These are phyloP conservation scores for Sutorius australiensis DNA, from an alignment of 768 basidiomycete genomes.

Conservation along the genomic window DNA sequence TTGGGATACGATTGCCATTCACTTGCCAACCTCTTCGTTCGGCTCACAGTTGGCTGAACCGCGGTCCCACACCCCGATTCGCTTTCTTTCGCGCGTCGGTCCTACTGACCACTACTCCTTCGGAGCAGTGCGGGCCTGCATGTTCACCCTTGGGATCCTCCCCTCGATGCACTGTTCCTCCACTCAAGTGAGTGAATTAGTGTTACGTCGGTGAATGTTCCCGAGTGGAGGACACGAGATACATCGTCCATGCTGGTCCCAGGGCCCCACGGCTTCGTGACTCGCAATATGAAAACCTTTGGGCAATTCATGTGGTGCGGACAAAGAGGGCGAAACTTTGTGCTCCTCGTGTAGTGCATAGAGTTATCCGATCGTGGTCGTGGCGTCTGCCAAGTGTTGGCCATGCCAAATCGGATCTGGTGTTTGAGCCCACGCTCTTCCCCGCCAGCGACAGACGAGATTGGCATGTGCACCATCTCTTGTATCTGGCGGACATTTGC, in stretches of 20 bases:
- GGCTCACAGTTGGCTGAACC: too few relatives aligned
- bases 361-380: slow-evolving; percentile 64
- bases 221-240: slow-evolving; percentile 73
- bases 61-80: too few relatives aligned
- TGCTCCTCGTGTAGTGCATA: not conserved
- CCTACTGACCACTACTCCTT: not conserved
- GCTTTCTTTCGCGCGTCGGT: too few relatives aligned
- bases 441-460: too few relatives aligned
- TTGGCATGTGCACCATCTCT: too few relatives aligned
- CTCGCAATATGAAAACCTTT: slow-evolving; percentile 49
- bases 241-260: slow-evolving; percentile 58
- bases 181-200: too few relatives aligned
- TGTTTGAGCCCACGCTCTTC: slow-evolving; percentile 58
- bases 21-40: too few relatives aligned
- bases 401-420: slow-evolving; percentile 55
- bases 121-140: not conserved
- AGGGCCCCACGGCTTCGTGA: slow-evolving; percentile 48
- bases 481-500: too few relatives aligned
- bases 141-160: slow-evolving; percentile 41
- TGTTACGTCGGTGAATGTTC: slow-evolving; percentile 49
- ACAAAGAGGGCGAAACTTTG: slow-evolving; percentile 47
- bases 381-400: slow-evolving; percentile 59
- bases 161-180: not conserved
- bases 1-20: too few relatives aligned
- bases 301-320: slow-evolving; percentile 56